Evolutionary conservation across 1,284 basidiomycete species (phyloP).

Genomic region (Sporisorium scitamineum): DNA sequence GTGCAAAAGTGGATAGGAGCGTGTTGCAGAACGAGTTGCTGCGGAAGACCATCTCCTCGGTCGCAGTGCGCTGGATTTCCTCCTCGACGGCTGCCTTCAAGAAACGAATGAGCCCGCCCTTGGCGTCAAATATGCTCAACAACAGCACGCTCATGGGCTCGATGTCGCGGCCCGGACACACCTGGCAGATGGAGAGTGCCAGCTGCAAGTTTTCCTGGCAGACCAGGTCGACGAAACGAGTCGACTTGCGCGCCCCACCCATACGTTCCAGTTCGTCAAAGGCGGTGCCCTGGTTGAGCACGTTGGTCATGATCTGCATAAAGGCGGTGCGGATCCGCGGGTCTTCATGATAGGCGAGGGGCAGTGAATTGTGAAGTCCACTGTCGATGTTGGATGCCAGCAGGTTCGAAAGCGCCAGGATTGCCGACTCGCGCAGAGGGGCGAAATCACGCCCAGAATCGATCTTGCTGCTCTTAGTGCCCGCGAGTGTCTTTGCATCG

Average conservation of each 20-base stretch:
- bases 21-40: slow-evolving; percentile 64
- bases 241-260: slow-evolving; percentile 50
- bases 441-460: slow-evolving; percentile 35
- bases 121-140: slow-evolving; percentile 63
- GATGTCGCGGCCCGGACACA: slow-evolving; percentile 55
- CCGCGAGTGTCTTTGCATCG: slow-evolving; percentile 20
- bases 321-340: slow-evolving; percentile 82
- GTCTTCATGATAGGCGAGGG: slow-evolving; percentile 82
- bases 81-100: slow-evolving; percentile 60
- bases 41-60: slow-evolving; percentile 66
- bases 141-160: slow-evolving; percentile 58
- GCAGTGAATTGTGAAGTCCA: slow-evolving; percentile 87
- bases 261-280: slow-evolving; percentile 64
- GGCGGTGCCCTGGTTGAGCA: slow-evolving; percentile 78
- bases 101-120: slow-evolving; percentile 61
- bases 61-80: slow-evolving; percentile 58
- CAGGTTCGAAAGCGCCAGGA: slow-evolving; percentile 79
- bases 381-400: slow-evolving; percentile 87
- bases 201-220: slow-evolving; percentile 58
- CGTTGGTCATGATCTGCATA: slow-evolving; percentile 86
- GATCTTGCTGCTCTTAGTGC: slow-evolving; percentile 16
- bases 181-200: slow-evolving; percentile 59
- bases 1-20: slow-evolving; percentile 59
- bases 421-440: slow-evolving; percentile 58
- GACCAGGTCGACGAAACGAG: slow-evolving; percentile 57